These are phyloP conservation scores for Endotrypanum monterogeii DNA, from an alignment of 208 protist genomes.

Conservation along the genomic window DNA sequence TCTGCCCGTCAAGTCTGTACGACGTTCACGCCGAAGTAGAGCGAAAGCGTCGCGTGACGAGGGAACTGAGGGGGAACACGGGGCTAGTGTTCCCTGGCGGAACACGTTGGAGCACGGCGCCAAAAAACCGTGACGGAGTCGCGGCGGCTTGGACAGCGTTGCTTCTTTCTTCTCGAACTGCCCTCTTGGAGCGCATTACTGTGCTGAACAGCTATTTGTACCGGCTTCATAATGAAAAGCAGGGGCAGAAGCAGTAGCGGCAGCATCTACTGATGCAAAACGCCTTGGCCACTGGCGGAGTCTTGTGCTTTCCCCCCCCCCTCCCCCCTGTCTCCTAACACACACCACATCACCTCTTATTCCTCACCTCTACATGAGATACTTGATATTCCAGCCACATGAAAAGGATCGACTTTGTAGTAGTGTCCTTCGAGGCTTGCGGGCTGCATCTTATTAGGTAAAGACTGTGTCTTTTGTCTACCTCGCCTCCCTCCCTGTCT, in stretches of 20 bases:
- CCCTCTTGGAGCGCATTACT: slow-evolving; percentile 33
- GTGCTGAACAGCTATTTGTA: slow-evolving; percentile 28
- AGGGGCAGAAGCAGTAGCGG: not conserved
- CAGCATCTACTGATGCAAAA: not conserved
- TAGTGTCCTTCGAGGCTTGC: too few species aligned
- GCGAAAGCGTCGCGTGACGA: slow-evolving; percentile 17
- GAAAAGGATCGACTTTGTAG: too few species aligned
- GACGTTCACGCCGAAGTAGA: slow-evolving; percentile 21
- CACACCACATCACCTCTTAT: too few species aligned
- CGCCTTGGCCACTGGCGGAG: too few species aligned
- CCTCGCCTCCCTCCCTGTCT: too few species aligned
- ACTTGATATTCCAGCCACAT: too few species aligned
- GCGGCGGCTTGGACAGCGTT: slow-evolving; percentile 42
- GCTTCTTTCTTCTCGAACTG: slow-evolving; percentile 18
- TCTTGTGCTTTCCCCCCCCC: not conserved
- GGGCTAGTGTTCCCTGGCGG: slow-evolving; percentile 11
- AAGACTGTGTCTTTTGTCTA: too few species aligned
- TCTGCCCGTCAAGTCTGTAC: slow-evolving; percentile 21
- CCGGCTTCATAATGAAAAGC: slow-evolving; percentile 16
- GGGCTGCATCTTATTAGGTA: too few species aligned
- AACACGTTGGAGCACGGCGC: slow-evolving; percentile 16
- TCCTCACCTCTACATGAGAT: too few species aligned
- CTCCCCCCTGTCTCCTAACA: too few species aligned
- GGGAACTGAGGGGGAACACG: not conserved
- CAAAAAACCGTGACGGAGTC: slow-evolving; percentile 6